Evolutionary conservation across 768 basidiomycete genomes (phyloP).

Genomic region (Boletellus ananiceps): DNA sequence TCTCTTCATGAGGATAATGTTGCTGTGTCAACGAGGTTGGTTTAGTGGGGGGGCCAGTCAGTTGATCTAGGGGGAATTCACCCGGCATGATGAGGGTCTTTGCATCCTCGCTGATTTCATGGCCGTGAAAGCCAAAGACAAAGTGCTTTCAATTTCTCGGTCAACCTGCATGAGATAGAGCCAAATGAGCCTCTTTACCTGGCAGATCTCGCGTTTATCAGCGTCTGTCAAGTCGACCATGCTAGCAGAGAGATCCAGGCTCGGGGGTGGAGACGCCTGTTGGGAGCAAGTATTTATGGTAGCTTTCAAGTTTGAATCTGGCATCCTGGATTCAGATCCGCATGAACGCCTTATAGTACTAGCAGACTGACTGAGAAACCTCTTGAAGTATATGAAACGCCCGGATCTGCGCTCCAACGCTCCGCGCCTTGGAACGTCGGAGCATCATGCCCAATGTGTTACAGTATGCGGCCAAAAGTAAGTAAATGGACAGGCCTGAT

Average conservation of each 20-base stretch:
- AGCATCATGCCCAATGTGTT: too few relatives aligned
- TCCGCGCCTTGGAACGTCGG: too few relatives aligned
- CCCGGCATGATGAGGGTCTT: constrained; percentile 56
- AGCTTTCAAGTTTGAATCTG: too few relatives aligned
- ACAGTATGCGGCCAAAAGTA: too few relatives aligned
- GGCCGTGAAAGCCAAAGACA: constrained; percentile 65
- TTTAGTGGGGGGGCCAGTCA: background rate
- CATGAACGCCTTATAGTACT: too few relatives aligned
- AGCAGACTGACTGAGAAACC: too few relatives aligned
- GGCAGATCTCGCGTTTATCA: constrained; percentile 43
- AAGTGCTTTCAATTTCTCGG: constrained; percentile 49
- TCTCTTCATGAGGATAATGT: constrained; percentile 65
- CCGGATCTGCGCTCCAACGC: too few relatives aligned
- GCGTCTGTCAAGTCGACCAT: constrained; percentile 33
- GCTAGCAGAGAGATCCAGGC: background rate
- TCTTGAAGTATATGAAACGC: too few relatives aligned
- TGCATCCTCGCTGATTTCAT: constrained; percentile 47
- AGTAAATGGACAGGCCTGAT: too few relatives aligned
- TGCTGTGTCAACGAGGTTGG: constrained; percentile 25
- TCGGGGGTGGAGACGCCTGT: too few relatives aligned
- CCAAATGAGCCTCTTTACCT: constrained; percentile 25
- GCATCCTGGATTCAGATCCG: too few relatives aligned
- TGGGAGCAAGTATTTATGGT: too few relatives aligned
- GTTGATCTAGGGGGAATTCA: constrained; percentile 14
- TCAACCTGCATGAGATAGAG: background rate